These are phyloP conservation scores for Rosa chinensis DNA, from an alignment of 306 rosid species.

Conservation along the genomic window DNA sequence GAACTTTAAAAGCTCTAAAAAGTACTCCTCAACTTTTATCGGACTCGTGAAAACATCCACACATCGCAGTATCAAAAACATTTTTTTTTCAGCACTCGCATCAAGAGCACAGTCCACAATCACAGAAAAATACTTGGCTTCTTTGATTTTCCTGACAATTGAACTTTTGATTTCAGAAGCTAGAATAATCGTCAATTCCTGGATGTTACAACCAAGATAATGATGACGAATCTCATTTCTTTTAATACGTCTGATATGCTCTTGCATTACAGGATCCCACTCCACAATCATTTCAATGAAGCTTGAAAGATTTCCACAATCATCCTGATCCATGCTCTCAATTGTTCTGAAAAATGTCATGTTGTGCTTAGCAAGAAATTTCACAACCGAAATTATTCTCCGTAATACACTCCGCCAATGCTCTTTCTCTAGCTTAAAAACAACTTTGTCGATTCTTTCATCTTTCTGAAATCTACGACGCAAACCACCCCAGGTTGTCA, in stretches of 20 bases:
- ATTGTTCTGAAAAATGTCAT: background rate
- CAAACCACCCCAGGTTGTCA: background rate
- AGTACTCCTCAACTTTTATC: slow-evolving; percentile 3
- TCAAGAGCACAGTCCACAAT: slow-evolving; percentile 19
- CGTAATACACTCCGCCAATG: background rate
- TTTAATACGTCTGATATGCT: background rate
- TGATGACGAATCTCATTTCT: background rate
- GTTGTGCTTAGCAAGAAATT: background rate
- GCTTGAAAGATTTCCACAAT: background rate
- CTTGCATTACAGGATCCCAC: background rate
- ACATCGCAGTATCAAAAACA: background rate
- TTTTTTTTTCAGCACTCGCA: background rate
- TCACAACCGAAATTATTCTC: slow-evolving; percentile 10
- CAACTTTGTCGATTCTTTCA: background rate
- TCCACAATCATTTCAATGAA: slow-evolving; percentile 1
- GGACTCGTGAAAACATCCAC: background rate
- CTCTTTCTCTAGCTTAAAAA: background rate
- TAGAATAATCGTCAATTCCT: background rate
- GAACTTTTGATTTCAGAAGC: slow-evolving; percentile 6
- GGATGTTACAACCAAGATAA: background rate
- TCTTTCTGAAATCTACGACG: background rate
- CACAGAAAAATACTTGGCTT: slow-evolving; percentile 3
- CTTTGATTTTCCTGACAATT: background rate
- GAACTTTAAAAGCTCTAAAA: background rate
- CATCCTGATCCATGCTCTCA: background rate